Evolutionary conservation across 495 filamentous ascomycete genomes (phyloP).

Genomic region (Hypoxylon rickii): DNA sequence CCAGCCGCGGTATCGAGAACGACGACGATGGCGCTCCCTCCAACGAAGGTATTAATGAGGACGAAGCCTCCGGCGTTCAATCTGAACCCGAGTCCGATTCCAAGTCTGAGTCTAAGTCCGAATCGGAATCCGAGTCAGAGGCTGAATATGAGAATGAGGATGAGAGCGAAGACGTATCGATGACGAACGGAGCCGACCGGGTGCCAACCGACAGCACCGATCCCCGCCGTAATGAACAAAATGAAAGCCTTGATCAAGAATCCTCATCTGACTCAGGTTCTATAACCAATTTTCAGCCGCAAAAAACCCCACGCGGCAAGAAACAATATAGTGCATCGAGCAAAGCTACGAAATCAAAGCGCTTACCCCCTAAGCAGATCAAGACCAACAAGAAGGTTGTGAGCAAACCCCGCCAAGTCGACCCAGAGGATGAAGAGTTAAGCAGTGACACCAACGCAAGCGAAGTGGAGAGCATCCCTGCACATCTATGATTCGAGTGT

Average conservation of each 20-base stretch:
- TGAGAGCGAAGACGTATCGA: neutral
- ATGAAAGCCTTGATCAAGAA: neutral
- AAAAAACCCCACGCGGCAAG: neutral
- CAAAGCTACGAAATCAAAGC: neutral
- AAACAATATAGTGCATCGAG: slow-evolving; percentile 9
- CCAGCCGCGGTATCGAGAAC: neutral
- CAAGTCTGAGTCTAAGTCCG: no score
- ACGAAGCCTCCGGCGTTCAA: neutral
- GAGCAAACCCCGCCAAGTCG: slow-evolving; percentile 11
- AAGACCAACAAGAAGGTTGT: neutral
- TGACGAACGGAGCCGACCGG: neutral
- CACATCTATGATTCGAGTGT: slow-evolving; percentile 3
- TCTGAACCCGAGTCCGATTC: no score
- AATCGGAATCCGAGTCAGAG: no score
- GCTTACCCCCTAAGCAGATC: neutral
- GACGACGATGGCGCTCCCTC: neutral
- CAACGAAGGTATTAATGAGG: neutral
- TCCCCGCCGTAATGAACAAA: neutral
- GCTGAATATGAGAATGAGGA: no score
- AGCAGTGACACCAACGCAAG: slow-evolving; percentile 41
- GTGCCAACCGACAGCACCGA: neutral
- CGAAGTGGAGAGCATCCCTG: slow-evolving; percentile 35
- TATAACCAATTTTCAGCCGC: slow-evolving; percentile 7
- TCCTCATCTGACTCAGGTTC: slow-evolving; percentile 8
- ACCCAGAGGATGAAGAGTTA: slow-evolving; percentile 11